Evolutionary conservation across 805 yeast species (phyloP).

Genomic region (Saccharomycopsis selenospora): DNA sequence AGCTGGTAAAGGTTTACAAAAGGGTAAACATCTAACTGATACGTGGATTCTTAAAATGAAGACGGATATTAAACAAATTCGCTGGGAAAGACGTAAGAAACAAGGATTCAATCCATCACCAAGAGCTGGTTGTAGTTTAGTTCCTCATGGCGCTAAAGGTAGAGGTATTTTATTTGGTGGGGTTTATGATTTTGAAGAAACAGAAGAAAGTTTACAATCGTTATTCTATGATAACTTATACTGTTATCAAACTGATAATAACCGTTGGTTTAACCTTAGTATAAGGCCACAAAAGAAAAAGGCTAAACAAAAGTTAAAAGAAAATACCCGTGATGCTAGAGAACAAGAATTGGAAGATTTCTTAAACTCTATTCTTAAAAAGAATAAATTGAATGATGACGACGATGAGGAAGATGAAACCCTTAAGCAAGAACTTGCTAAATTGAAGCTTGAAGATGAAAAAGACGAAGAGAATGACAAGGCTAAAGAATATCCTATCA

Average conservation of each 20-base stretch:
- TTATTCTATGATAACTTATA: constrained; percentile 73
- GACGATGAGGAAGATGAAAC: constrained; percentile 34
- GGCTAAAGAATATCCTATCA: constrained; percentile 45
- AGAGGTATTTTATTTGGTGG: constrained; percentile 94
- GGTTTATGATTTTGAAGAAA: constrained; percentile 90
- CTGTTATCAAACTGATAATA: constrained; percentile 77
- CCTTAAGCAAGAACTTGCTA: constrained; percentile 30
- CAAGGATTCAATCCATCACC: constrained; percentile 89
- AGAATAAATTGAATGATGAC: constrained; percentile 61
- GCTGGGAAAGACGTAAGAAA: constrained; percentile 87
- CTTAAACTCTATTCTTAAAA: constrained; percentile 63
- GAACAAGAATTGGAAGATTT: constrained; percentile 80
- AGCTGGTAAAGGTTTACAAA: constrained; percentile 79
- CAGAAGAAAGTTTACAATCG: constrained; percentile 85
- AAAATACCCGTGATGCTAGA: constrained; percentile 37
- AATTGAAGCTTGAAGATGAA: constrained; percentile 33
- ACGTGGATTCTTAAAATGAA: constrained; percentile 86
- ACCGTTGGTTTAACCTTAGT: constrained; percentile 77
- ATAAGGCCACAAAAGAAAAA: constrained; percentile 56
- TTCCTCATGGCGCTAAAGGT: constrained; percentile 60
- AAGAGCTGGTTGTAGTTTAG: constrained; percentile 91
- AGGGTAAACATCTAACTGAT: constrained; percentile 84
- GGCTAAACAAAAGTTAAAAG: constrained; percentile 38
- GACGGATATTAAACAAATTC: constrained; percentile 57
- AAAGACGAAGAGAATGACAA: constrained; percentile 34